phyloP scores from a whole-genome alignment of 1,139 yeast genomes.

The Suhomyces bokatorum region DNA sequence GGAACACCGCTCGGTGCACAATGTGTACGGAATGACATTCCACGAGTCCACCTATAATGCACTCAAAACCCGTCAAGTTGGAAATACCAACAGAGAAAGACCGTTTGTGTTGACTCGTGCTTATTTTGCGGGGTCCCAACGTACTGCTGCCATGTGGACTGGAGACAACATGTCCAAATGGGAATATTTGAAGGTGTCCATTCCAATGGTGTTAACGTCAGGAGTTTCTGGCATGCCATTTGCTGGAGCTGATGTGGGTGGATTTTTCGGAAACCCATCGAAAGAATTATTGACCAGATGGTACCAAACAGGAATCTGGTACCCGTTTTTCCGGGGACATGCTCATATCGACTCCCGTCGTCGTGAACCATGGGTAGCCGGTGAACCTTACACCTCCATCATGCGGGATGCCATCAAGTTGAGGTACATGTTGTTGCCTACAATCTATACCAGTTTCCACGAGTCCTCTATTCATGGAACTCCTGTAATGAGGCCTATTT shows the following conservation, averaged over 20 bases:
- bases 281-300: constrained; percentile 81
- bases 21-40: constrained; percentile 74
- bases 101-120: constrained; percentile 92
- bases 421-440: constrained; percentile 76
- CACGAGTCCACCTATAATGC: constrained; percentile 81
- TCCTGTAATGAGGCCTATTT: constrained; percentile 77
- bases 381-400: constrained; percentile 67
- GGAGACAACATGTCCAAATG: constrained; percentile 95
- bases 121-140: constrained; percentile 87
- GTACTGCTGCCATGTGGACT: constrained; percentile 94
- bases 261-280: constrained; percentile 89
- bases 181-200: constrained; percentile 77
- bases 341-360: constrained; percentile 93
- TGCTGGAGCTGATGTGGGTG: constrained; percentile 96
- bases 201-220: constrained; percentile 84
- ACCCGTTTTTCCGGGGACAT: constrained; percentile 95
- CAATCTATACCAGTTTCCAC: constrained; percentile 78
- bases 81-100: constrained; percentile 50
- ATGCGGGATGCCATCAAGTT: constrained; percentile 71
- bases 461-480: constrained; percentile 59
- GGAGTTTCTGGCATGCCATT: constrained; percentile 89
- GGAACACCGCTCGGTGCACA: constrained; percentile 92
- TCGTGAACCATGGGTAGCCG: constrained; percentile 88
- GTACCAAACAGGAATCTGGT: constrained; percentile 96
- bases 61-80: constrained; percentile 48